phyloP scores from a whole-genome alignment of 352 stramenopile genomes.

The Phytophthora pinifolia region DNA sequence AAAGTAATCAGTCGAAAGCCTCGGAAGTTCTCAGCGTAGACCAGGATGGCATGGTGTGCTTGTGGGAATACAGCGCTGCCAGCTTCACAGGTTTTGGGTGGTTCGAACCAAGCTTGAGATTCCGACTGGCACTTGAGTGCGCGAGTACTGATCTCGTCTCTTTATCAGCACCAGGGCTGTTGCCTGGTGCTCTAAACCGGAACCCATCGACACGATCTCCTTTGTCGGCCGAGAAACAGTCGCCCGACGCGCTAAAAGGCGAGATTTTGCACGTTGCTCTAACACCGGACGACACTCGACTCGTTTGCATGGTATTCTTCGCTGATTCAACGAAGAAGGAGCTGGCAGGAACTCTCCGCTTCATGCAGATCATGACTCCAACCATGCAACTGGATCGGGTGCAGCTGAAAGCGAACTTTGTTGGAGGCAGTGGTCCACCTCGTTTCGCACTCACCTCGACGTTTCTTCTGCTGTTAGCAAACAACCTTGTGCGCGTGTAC shows the following conservation, averaged over 20 bases:
- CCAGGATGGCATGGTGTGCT: conserved; percentile 28
- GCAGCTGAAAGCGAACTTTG: conserved; percentile 29
- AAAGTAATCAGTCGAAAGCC: neutral
- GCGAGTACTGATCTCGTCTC: neutral
- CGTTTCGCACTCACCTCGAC: conserved; percentile 39
- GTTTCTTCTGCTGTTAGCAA: conserved; percentile 37
- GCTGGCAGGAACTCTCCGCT: conserved; percentile 25
- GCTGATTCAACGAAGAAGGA: conserved; percentile 24
- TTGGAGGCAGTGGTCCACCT: conserved; percentile 28
- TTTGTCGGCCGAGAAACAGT: neutral
- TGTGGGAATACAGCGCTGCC: conserved; percentile 43
- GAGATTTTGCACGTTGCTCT: conserved; percentile 49
- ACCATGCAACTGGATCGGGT: conserved; percentile 26
- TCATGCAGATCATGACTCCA: conserved; percentile 36
- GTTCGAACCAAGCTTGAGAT: conserved; percentile 32
- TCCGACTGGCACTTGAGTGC: conserved; percentile 33
- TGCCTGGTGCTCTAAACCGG: conserved; percentile 4
- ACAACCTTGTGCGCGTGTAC: conserved; percentile 36
- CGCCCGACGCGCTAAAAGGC: conserved; percentile 2
- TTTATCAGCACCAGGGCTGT: neutral
- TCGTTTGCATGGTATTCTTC: conserved; percentile 51
- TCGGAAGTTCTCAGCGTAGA: conserved; percentile 47
- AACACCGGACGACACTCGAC: conserved; percentile 28
- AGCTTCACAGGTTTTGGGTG: conserved; percentile 47
- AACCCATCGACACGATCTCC: conserved; percentile 2